These are phyloP conservation scores for Amanita rimosa DNA, from an alignment of 768 basidiomycete species.

Conservation along the genomic window DNA sequence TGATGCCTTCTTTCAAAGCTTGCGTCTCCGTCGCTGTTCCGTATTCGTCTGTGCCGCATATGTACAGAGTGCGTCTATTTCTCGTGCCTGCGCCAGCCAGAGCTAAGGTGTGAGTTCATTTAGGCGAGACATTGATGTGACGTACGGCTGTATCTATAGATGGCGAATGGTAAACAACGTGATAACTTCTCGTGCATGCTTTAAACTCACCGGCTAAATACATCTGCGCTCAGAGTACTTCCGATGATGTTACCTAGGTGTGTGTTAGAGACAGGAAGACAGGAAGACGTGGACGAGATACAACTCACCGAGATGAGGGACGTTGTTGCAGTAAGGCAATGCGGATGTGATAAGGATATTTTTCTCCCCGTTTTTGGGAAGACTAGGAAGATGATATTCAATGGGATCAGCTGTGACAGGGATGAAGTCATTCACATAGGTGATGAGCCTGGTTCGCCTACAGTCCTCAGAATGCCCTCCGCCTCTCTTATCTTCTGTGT, in stretches of 20 bases:
- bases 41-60: constrained; percentile 99
- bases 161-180: not conserved
- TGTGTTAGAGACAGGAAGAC: constrained; percentile 6
- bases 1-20: constrained; percentile 78
- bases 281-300: not conserved
- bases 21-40: constrained; percentile 99
- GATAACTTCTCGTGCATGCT: not conserved
- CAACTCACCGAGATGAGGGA: constrained; percentile 81
- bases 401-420: not conserved
- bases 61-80: constrained; percentile 84
- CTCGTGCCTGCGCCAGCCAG: constrained; percentile 37
- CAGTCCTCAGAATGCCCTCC: constrained; percentile 36
- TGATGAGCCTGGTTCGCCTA: constrained; percentile 34
- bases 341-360: constrained; percentile 94
- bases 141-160: constrained; percentile 50
- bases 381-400: constrained; percentile 18
- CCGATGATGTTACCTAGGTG: constrained; percentile 78
- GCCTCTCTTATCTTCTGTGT: constrained; percentile 41
- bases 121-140: not conserved
- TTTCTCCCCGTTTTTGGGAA: constrained; percentile 75
- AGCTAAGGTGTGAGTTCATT: constrained; percentile 7
- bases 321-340: constrained; percentile 94
- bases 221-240: constrained; percentile 93
- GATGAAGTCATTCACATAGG: not conserved
- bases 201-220: constrained; percentile 80